Base-by-base conservation (phyloP, 257 asterid species). In the Solanum sparsipilum region DNA sequence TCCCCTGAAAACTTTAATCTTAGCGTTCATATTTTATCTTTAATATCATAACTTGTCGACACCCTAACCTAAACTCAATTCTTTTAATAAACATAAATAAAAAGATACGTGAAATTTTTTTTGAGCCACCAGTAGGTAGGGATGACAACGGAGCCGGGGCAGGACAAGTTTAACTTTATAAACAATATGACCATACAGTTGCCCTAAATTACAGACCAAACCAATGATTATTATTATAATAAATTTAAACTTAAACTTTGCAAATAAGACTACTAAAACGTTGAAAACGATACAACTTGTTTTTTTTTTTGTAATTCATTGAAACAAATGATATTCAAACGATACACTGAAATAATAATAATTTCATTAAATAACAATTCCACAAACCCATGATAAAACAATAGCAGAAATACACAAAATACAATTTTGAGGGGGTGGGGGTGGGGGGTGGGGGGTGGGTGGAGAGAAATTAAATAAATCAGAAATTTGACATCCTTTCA, bases 401-500 rank as follows among this genome's bases (percentile, higher is more conserved):
- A 81, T 44, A 79, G 85, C 15, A 71, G 15, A 56, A 88, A 88
- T 34, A 88, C 85, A 84, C 38, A 8, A 65, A 23, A 65, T 60
- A 67, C 79, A 63, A 85, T 36, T 72, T 79, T 27, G 84, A 44
- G 13, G 72, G 36, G 8, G 5, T 7, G 29, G 31, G 83, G n/a
- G n/a, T n/a, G n/a, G 46, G 71, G 52, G 6, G 15, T 12, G 52
- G 13, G 72, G 36, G 8, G 5, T 7, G 29, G 31, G 83, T 21
- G 31, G n/a, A 36, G 25, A 58, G 60, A 86, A 63, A 74, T 74
- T 35, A 74, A 58, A 56, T 12, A 36, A 86, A 82, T 67, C 27
- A 41, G 21, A 85, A 76, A 48, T 87, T 72, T 25, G 91, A 90
- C 94, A 92, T 90, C 94, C 93, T 70, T 90, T 92, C 92, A 88